Evolutionary conservation across 768 basidiomycete species (phyloP).

Genomic region (Candolleomyces eurysporus): DNA sequence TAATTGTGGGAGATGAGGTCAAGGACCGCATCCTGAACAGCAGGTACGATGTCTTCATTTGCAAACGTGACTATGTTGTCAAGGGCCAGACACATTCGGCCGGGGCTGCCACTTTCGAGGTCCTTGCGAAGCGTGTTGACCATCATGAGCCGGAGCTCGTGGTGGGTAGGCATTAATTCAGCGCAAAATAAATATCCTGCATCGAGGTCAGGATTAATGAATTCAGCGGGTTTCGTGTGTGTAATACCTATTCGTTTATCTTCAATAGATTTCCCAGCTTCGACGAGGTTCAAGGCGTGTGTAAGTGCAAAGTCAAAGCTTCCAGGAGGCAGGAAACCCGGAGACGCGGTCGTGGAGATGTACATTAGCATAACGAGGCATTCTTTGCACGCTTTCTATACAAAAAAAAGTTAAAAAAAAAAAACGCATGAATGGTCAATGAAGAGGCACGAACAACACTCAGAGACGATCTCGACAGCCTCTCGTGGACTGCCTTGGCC

Average conservation of each 20-base stretch:
- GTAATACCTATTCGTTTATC: constrained; percentile 65
- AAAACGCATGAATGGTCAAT: constrained; percentile 4
- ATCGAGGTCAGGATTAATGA: too few relatives aligned
- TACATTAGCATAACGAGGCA: constrained; percentile 68
- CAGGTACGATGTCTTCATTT: constrained; percentile 70
- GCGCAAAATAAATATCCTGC: constrained; percentile 78
- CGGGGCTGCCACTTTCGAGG: constrained; percentile 53
- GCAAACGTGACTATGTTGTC: constrained; percentile 63
- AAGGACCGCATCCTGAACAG: constrained; percentile 63
- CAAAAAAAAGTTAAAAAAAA: constrained; percentile 12
- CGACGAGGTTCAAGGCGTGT: constrained; percentile 76
- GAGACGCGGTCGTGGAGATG: constrained; percentile 52
- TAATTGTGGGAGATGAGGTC: constrained; percentile 69
- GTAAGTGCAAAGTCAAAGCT: constrained; percentile 69
- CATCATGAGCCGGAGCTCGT: constrained; percentile 79
- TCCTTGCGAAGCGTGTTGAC: constrained; percentile 90
- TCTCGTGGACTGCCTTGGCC: constrained; percentile 52
- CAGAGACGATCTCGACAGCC: constrained; percentile 47
- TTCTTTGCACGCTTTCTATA: constrained; percentile 65
- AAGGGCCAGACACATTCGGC: constrained; percentile 69
- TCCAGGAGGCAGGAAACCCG: constrained; percentile 39
- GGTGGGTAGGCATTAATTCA: constrained; percentile 63
- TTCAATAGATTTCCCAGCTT: constrained; percentile 56
- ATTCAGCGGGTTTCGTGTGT: background rate
- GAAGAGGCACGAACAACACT: constrained; percentile 47